These are phyloP conservation scores for Solanum pimpinellifolium DNA, from an alignment of 257 asterid species.

Conservation along the genomic window DNA sequence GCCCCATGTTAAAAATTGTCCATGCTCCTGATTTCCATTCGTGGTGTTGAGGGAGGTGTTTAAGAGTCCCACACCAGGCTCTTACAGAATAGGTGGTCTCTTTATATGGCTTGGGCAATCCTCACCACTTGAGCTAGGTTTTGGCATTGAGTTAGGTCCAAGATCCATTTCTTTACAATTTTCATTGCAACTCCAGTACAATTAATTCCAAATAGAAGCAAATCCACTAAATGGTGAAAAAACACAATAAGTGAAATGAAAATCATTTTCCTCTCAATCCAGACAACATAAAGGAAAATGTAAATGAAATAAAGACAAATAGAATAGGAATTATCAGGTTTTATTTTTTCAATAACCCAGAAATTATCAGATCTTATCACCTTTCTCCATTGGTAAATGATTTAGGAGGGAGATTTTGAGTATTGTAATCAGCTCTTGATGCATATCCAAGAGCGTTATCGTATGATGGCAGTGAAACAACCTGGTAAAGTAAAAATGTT, in stretches of 20 bases:
- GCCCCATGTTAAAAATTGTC: background rate
- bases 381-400: constrained; percentile 71
- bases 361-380: constrained; percentile 17
- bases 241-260: background rate
- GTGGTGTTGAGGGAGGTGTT: background rate
- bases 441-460: constrained; percentile 67
- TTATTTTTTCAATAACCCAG: background rate
- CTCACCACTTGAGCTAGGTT: background rate
- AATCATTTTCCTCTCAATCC: background rate
- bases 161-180: too few relatives aligned
- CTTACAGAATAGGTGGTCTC: background rate
- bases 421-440: constrained; percentile 72
- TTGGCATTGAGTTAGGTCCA: background rate
- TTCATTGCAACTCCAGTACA: too few relatives aligned
- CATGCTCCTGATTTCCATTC: background rate
- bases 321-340: background rate
- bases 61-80: background rate
- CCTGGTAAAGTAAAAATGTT: constrained; percentile 25
- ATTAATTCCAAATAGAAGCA: too few relatives aligned
- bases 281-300: background rate
- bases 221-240: background rate
- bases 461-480: constrained; percentile 69
- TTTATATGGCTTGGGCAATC: background rate
- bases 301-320: background rate
- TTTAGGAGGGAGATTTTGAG: constrained; percentile 53